Percentiles rank a stretch among this genome's conserved stretches.
Conservation (phyloP, 2,329 filamentous ascomycete species). For the Scytalidium sp. region DNA sequence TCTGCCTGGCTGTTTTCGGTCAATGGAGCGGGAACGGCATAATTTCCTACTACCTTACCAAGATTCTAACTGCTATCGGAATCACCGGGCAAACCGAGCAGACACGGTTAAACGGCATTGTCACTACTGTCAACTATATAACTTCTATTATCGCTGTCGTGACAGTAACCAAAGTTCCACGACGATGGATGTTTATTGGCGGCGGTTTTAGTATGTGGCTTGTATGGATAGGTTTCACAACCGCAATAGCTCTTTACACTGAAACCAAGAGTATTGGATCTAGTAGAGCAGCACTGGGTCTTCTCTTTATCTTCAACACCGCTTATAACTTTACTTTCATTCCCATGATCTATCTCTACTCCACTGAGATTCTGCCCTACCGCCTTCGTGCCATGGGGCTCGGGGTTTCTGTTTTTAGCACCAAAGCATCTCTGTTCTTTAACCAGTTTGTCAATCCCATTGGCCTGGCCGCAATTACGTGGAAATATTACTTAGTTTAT, state of each 20-base stretch:
- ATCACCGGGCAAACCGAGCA: conserved; percentile 1
- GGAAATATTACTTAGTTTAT: conserved; percentile 42
- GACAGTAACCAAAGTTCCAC: neutral
- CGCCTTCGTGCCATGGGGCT: conserved; percentile 6
- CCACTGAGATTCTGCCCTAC: conserved; percentile 23
- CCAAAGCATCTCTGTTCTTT: conserved; percentile 1
- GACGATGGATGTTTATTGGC: neutral
- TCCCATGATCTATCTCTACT: conserved; percentile 8
- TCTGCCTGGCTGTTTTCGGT: conserved; percentile 24
- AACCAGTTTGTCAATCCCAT: conserved; percentile 3
- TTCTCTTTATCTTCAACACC: neutral
- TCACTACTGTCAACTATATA: neutral
- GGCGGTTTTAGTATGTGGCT: neutral
- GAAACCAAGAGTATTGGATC: neutral
- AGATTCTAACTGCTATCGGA: conserved; percentile 1
- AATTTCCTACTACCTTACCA: conserved; percentile 4
- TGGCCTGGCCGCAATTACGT: conserved; percentile 25
- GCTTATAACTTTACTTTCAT: neutral
- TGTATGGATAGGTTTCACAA: neutral
- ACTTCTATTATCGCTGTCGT: neutral
- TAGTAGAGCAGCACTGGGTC: neutral
- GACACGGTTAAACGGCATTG: neutral
- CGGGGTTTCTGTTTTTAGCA: neutral
- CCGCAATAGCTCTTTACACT: neutral
- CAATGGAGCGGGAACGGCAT: conserved; percentile 11